Base-by-base conservation (phyloP, 345 rosid species). In the Garcia nutans region DNA sequence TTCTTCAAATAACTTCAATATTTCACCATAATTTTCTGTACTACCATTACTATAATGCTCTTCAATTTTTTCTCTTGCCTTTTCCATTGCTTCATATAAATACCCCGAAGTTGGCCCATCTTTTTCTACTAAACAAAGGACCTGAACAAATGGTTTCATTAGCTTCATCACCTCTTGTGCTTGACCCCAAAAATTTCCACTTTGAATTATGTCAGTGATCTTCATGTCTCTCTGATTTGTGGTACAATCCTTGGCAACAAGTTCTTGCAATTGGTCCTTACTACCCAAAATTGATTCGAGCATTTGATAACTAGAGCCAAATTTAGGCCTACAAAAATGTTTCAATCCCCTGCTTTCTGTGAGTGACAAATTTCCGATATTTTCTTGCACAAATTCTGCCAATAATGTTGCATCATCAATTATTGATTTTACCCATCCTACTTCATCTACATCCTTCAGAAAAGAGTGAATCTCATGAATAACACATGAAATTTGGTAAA, bases 71-170 rank as follows among this genome's bases (percentile, higher is more conserved):
- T 63, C 65, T 1, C 59, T 50, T 61, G 57, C 80, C n/a, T 62
- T 71, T 50, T 62, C 50, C 71, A 64, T 50, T 54, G 71, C 70
- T 77, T 63, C 75, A 56, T 62, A 63, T 10, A 71, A 19, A 41
- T 6, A 77, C n/a, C 80, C 75, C 20, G 68, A 41, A 16, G 70
- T 77, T 60, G 79, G 52, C n/a, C 58, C 57, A 24, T 41, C 15
- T 19, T 49, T 63, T 26, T 77, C 17, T 15, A 54, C 58, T 22
- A 70, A 24, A 7, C 72, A 70, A 70, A 70, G 70, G 68, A 70
- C 75, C 37, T 63, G 79, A 52, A 62, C 42, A 12, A 77, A 42
- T 49, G 75, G 74, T 55, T 62, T 37, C 70, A 70, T 50, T 49
- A 77, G 52, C 42, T 3, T 16, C 26, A 68, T 0, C 26, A 45